These are phyloP conservation scores for Globisporangium takayamanum DNA, from an alignment of 352 stramenopile species.

Conservation along the genomic window DNA sequence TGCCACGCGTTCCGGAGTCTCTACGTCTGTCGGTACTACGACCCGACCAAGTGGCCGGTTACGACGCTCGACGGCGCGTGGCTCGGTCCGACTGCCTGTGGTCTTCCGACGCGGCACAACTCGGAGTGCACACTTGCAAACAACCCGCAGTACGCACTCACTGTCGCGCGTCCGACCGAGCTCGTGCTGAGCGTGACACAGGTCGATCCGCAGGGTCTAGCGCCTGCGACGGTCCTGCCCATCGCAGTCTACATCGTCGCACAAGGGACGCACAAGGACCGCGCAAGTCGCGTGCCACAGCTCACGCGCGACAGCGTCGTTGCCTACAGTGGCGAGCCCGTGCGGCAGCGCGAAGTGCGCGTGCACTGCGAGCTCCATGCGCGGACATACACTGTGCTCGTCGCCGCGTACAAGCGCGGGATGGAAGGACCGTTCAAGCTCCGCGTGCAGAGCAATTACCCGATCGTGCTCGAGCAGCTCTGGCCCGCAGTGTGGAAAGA, in stretches of 20 bases:
- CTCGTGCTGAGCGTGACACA: conserved; percentile 84
- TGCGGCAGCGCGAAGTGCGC: conserved; percentile 61
- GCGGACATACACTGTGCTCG: conserved; percentile 84
- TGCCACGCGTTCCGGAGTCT: conserved; percentile 86
- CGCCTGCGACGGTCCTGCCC: conserved; percentile 55
- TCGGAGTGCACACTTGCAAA: conserved; percentile 64
- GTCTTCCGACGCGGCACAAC: conserved; percentile 85
- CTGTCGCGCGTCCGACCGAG: conserved; percentile 73
- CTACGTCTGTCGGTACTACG: conserved; percentile 92
- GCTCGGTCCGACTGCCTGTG: conserved; percentile 62
- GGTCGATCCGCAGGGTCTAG: conserved; percentile 55
- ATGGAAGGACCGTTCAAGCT: conserved; percentile 90
- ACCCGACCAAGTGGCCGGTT: conserved; percentile 76
- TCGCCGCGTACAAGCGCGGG: conserved; percentile 80
- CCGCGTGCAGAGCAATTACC: conserved; percentile 83
- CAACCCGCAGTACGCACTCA: conserved; percentile 87
- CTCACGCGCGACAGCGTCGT: conserved; percentile 71
- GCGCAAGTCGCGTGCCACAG: conserved; percentile 48
- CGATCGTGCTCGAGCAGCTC: conserved; percentile 61
- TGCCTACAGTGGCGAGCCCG: conserved; percentile 70
- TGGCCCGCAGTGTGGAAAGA: conserved; percentile 81
- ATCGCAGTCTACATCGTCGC: conserved; percentile 71
- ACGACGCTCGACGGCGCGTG: conserved; percentile 45
- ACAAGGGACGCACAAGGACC: conserved; percentile 37
- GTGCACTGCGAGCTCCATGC: conserved; percentile 70